Conservation (phyloP, 169 alveolate genomes). For the Plasmodium inui region DNA sequence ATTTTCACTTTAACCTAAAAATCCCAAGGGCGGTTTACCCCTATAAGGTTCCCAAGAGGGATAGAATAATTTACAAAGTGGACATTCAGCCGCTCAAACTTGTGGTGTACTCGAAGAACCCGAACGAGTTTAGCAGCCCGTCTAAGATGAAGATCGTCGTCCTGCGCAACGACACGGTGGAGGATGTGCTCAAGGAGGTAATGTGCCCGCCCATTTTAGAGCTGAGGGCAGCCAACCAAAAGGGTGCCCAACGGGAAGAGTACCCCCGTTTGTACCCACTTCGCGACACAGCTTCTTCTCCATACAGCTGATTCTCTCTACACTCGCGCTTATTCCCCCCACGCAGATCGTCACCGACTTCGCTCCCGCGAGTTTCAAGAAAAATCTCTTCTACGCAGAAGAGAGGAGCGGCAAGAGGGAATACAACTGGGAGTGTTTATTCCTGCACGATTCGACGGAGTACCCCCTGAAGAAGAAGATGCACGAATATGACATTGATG, state of each 20-base stretch:
- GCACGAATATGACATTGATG: conserved; percentile 28
- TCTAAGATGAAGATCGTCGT: conserved; percentile 57
- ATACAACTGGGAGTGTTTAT: conserved; percentile 31
- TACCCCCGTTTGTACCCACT: too few species aligned
- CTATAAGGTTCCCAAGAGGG: conserved; percentile 16
- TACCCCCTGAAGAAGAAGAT: conserved; percentile 13
- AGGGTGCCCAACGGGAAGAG: neutral
- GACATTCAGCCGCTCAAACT: conserved; percentile 59
- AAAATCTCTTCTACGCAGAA: conserved; percentile 48
- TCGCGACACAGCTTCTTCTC: too few species aligned
- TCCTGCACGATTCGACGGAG: conserved; percentile 10
- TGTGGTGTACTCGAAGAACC: conserved; percentile 56
- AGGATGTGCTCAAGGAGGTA: conserved; percentile 47
- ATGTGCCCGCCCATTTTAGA: too few species aligned
- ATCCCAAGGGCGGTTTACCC: conserved; percentile 56
- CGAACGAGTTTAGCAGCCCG: conserved; percentile 39
- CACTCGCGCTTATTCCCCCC: neutral
- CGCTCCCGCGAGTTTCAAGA: conserved; percentile 8
- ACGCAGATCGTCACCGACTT: conserved; percentile 19
- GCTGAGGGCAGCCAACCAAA: neutral
- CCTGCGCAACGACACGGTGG: conserved; percentile 47
- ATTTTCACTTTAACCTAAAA: conserved; percentile 38
- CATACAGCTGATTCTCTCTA: neutral
- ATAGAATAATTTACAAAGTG: conserved; percentile 27
- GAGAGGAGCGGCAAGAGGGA: conserved; percentile 12